phyloP scores from a whole-genome alignment of 768 basidiomycete genomes.

The Ramaria sp. region DNA sequence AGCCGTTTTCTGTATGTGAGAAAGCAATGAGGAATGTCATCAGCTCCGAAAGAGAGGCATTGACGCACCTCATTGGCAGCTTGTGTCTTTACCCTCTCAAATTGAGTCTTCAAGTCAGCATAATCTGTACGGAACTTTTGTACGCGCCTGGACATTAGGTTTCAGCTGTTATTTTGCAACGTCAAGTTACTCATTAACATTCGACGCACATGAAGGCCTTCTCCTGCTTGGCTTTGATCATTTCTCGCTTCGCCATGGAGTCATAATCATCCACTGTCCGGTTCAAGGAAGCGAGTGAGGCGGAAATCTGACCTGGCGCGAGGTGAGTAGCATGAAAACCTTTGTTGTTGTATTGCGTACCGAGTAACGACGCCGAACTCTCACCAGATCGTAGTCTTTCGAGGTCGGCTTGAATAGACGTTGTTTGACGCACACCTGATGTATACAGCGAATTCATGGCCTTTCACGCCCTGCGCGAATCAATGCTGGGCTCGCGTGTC shows the following conservation, averaged over 20 bases:
- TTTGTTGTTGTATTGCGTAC: slow-evolving; percentile 32
- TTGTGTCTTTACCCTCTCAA: slow-evolving; percentile 66
- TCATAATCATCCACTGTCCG: slow-evolving; percentile 96
- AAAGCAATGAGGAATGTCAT: neutral
- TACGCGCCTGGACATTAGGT: slow-evolving; percentile 54
- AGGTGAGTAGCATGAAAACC: neutral
- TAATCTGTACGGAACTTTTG: slow-evolving; percentile 89
- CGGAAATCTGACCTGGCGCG: slow-evolving; percentile 87
- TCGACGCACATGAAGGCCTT: slow-evolving; percentile 76
- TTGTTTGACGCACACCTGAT: slow-evolving; percentile 84
- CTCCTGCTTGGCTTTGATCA: slow-evolving; percentile 93
- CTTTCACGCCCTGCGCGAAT: neutral
- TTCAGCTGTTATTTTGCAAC: neutral
- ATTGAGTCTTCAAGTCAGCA: slow-evolving; percentile 66
- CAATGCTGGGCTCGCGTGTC: neutral
- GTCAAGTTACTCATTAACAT: neutral
- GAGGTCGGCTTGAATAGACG: slow-evolving; percentile 78
- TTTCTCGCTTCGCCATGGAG: slow-evolving; percentile 91
- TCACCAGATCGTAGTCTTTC: slow-evolving; percentile 76
- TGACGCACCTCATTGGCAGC: slow-evolving; percentile 35
- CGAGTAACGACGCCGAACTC: slow-evolving; percentile 68
- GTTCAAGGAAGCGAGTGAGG: slow-evolving; percentile 90
- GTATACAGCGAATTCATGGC: slow-evolving; percentile 93
- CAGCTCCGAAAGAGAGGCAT: neutral
- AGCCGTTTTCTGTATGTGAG: slow-evolving; percentile 39